Percentiles rank a stretch among this genome's conserved stretches.
phyloP scores from a whole-genome alignment of 2,329 filamentous ascomycete species.

The Waltergamsia citrina region DNA sequence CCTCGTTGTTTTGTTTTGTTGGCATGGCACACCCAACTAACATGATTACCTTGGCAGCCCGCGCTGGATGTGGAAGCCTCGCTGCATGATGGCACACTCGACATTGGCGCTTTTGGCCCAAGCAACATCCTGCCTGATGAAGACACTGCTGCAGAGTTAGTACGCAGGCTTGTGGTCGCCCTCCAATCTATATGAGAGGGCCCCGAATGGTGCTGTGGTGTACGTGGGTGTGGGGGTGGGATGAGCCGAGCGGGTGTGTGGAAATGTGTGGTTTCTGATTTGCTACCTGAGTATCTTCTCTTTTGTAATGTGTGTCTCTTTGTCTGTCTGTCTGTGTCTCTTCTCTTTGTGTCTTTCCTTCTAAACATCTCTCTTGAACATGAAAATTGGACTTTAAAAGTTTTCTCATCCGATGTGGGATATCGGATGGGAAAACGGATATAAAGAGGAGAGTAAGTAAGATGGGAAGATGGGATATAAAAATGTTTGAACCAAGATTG shows the following conservation, averaged over 20 bases:
- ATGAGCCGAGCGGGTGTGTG: too few species aligned
- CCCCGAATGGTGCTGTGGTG: not conserved
- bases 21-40: not conserved
- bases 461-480: too few species aligned
- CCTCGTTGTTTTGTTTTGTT: too few species aligned
- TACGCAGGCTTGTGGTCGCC: constrained; percentile 12
- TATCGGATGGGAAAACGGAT: too few species aligned
- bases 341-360: constrained; percentile 1
- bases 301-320: not conserved
- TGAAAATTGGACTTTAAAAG: too few species aligned
- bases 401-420: too few species aligned
- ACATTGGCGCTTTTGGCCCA: constrained; percentile 31
- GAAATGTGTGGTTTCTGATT: too few species aligned
- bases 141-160: constrained; percentile 13
- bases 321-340: not conserved
- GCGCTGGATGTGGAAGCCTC: constrained; percentile 31
- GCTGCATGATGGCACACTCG: constrained; percentile 17
- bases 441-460: too few species aligned
- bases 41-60: constrained; percentile 14
- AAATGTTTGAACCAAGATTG: too few species aligned
- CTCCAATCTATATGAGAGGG: constrained; percentile 1
- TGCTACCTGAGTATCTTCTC: too few species aligned
- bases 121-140: constrained; percentile 12
- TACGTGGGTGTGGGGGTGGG: too few species aligned
- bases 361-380: too few species aligned